A percentile compares a stretch with the other conserved stretches of the same genome.
Evolutionary conservation across 1,284 basidiomycete species (phyloP).

Genomic region (Porodaedalea pini): DNA sequence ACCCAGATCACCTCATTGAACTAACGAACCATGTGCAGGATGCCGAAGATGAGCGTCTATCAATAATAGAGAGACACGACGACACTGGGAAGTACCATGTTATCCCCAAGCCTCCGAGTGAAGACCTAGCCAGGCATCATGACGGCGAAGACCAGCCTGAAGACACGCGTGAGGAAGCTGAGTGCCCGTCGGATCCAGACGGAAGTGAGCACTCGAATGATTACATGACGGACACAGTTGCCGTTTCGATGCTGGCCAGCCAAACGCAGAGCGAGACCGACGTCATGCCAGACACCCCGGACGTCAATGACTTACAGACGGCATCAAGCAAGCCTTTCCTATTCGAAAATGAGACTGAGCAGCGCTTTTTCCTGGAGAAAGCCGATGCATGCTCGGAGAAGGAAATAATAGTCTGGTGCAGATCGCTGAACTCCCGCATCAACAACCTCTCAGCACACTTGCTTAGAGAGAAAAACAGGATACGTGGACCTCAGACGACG

Average conservation of each 20-base stretch:
- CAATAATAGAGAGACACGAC: background rate
- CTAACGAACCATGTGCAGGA: background rate
- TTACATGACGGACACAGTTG: too few relatives aligned
- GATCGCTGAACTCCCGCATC: slow-evolving; percentile 4
- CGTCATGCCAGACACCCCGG: background rate
- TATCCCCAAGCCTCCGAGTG: too few relatives aligned
- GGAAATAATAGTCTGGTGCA: slow-evolving; percentile 1
- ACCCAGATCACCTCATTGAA: background rate
- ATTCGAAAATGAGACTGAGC: background rate
- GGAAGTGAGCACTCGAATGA: too few relatives aligned
- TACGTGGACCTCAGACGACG: too few relatives aligned
- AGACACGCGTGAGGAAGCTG: too few relatives aligned
- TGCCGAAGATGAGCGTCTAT: background rate
- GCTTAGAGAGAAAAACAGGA: background rate
- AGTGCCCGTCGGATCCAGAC: too few relatives aligned
- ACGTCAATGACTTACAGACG: background rate
- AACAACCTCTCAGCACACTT: background rate
- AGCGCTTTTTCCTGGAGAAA: slow-evolving; percentile 1
- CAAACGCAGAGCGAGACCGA: background rate
- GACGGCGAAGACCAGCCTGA: too few relatives aligned
- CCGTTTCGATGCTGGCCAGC: too few relatives aligned
- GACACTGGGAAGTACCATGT: too few relatives aligned
- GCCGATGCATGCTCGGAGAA: slow-evolving; percentile 5
- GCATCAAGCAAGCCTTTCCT: background rate
- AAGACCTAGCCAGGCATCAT: too few relatives aligned